A percentile compares a stretch with the other conserved stretches of the same genome.
Conservation (phyloP, 2,329 filamentous ascomycete genomes). For the Phialemoniopsis sp. region DNA sequence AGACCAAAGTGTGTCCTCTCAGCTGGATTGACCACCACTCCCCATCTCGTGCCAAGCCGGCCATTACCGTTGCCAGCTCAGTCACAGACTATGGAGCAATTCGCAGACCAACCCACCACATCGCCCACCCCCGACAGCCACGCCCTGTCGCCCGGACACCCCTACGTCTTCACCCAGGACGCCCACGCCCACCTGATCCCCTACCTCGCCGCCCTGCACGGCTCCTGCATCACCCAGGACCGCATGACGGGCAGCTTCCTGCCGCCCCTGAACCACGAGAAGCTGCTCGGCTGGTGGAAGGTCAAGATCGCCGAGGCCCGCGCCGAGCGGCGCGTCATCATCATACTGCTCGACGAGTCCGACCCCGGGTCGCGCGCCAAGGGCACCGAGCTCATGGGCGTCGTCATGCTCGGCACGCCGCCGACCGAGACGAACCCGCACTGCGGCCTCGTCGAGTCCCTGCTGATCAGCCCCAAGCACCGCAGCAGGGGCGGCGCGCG, state of each 20-base stretch:
- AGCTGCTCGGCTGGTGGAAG: constrained; percentile 55
- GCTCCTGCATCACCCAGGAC: constrained; percentile 54
- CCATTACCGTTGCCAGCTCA: too few species aligned
- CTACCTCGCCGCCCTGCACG: constrained; percentile 54
- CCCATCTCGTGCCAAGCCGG: too few species aligned
- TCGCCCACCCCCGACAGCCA: not conserved
- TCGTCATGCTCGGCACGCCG: constrained; percentile 50
- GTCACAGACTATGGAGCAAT: too few species aligned
- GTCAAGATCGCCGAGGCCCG: constrained; percentile 42
- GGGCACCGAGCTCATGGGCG: constrained; percentile 45
- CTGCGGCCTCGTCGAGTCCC: constrained; percentile 50
- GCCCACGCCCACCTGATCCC: constrained; percentile 48
- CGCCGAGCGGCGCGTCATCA: constrained; percentile 42
- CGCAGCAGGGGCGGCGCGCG: constrained; percentile 47
- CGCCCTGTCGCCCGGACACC: constrained; percentile 17
- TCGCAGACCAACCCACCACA: not conserved
- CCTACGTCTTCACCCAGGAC: constrained; percentile 36
- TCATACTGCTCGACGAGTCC: constrained; percentile 41
- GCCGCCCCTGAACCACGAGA: constrained; percentile 52
- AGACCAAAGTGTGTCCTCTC: too few species aligned
- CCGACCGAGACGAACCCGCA: constrained; percentile 52
- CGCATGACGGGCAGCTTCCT: constrained; percentile 54
- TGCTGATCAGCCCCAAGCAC: constrained; percentile 49
- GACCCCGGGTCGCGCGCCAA: constrained; percentile 26
- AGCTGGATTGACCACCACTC: too few species aligned